These are phyloP conservation scores for Verruconis gallopava DNA, from an alignment of 2,329 filamentous ascomycete genomes.

Conservation along the genomic window DNA sequence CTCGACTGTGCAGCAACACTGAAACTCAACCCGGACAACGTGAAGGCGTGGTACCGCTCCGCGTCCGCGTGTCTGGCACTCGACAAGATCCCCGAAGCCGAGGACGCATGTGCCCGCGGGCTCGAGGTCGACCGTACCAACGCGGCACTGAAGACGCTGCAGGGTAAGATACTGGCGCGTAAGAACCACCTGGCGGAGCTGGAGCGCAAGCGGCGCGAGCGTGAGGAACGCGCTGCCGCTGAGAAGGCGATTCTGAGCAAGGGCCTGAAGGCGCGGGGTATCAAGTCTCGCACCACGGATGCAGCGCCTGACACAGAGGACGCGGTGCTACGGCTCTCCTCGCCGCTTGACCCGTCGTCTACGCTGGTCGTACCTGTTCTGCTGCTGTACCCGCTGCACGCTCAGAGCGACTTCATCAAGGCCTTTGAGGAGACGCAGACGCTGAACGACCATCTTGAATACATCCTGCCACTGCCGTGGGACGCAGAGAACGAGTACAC, in stretches of 20 bases:
- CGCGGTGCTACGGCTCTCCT: conserved; percentile 55
- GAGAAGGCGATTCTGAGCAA: conserved; percentile 40
- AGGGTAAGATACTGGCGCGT: conserved; percentile 49
- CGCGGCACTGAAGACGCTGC: conserved; percentile 48
- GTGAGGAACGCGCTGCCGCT: conserved; percentile 40
- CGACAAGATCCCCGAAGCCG: conserved; percentile 65
- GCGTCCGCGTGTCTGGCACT: conserved; percentile 65
- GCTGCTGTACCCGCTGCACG: conserved; percentile 69
- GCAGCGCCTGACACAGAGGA: conserved; percentile 82
- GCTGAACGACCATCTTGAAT: conserved; percentile 64
- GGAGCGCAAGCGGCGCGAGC: conserved; percentile 43
- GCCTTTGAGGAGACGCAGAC: conserved; percentile 65
- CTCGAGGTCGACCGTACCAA: conserved; percentile 61
- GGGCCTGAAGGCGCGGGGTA: conserved; percentile 54
- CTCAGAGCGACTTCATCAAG: conserved; percentile 85
- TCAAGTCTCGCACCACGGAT: conserved; percentile 52
- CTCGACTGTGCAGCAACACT: conserved; percentile 72
- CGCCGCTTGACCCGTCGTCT: conserved; percentile 60
- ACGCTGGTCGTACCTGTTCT: conserved; percentile 65
- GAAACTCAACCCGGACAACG: conserved; percentile 62
- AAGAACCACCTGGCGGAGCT: conserved; percentile 43
- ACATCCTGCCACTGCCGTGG: conserved; percentile 85
- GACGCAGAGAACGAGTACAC: conserved; percentile 57
- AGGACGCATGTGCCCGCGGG: conserved; percentile 64
- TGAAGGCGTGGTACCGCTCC: conserved; percentile 87